Conservation (phyloP, 108 stramenopile species). For the Heterococcus sp. region DNA sequence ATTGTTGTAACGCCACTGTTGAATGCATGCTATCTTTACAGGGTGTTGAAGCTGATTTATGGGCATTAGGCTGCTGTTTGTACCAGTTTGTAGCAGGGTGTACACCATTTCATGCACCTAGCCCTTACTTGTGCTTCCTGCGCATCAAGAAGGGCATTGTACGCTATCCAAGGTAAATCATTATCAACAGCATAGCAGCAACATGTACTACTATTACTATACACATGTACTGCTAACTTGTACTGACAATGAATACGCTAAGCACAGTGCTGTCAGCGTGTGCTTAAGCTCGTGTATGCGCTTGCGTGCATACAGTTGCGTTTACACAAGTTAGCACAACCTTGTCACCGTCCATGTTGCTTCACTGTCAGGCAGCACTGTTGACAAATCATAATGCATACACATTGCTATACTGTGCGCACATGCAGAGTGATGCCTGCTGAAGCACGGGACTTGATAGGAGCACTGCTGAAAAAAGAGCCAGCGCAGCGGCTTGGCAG, state of each 20-base stretch:
- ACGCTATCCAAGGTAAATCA: neutral
- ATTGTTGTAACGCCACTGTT: too few species aligned
- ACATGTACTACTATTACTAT: neutral
- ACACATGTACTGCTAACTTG: neutral
- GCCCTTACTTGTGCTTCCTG: slow-evolving; percentile 51
- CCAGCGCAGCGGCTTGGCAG: slow-evolving; percentile 14
- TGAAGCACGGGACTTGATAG: slow-evolving; percentile 27
- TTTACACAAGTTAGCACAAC: neutral
- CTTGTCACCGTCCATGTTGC: too few species aligned
- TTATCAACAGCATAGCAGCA: neutral
- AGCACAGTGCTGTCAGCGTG: neutral
- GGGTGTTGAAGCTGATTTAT: slow-evolving; percentile 47
- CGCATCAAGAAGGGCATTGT: slow-evolving; percentile 31
- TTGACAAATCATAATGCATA: neutral
- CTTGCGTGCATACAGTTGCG: neutral
- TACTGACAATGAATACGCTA: neutral
- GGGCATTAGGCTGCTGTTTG: slow-evolving; percentile 46
- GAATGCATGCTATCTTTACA: too few species aligned
- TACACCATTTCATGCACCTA: slow-evolving; percentile 50
- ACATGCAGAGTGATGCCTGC: slow-evolving; percentile 8
- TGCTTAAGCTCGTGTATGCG: neutral
- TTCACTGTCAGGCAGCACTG: too few species aligned
- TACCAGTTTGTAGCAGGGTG: slow-evolving; percentile 48
- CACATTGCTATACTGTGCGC: neutral
- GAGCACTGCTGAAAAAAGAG: slow-evolving; percentile 15